Evolutionary conservation across 768 basidiomycete species (phyloP), one percentile per base, ranked within the genome.

Genomic region (Crassisporium funariophilum): DNA sequence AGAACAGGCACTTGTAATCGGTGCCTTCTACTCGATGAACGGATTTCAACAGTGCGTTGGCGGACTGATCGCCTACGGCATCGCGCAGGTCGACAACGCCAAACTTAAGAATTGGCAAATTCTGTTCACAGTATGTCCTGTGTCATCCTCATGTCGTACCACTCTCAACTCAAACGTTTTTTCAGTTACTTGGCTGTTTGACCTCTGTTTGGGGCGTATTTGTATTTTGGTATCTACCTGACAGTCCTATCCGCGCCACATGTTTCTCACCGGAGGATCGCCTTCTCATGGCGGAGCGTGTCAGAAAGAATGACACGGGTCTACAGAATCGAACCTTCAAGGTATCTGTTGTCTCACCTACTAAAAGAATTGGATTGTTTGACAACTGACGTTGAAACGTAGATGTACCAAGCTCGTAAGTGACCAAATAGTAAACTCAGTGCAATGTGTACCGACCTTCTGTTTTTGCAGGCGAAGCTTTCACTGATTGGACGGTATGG

Each of bases 251-350:
- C 56, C 70, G 70, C 17, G 75, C 75, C 5, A 72, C 63, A 39
- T 78, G 76, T 61, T 80, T 71, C 57, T 70, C 73, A 12, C 63
- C 68, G 17, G 71, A 75, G 53, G 75, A 78, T 46, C 69, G 74
- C 47, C 57, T 74, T 4, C 68, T 76, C 16, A 72, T 80, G 50
- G 71, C 75, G 17, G 76, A 79, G 59, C 66, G 77, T 24, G 73
- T 79, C 5, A 60, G 79, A 20, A 73, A 75, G 56, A 79, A 81
- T 49, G 71, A 78, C 37, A 76, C 75, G 17, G 76, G 76, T 13
- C 71, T 79, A 11, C 78, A 79, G 56, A 78, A 79, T 54, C 72
- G 66, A 50, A 61, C 67, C 33, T 79, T 77, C 64, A 81, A 79
- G 61, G 61, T 67, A 31, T n/a, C 35, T n/a, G n/a, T n/a, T n/a